Percentiles rank a stretch among this genome's conserved stretches.
phyloP scores from a whole-genome alignment of 2,329 filamentous ascomycete species.

The Sphaerulina vaccinii region DNA sequence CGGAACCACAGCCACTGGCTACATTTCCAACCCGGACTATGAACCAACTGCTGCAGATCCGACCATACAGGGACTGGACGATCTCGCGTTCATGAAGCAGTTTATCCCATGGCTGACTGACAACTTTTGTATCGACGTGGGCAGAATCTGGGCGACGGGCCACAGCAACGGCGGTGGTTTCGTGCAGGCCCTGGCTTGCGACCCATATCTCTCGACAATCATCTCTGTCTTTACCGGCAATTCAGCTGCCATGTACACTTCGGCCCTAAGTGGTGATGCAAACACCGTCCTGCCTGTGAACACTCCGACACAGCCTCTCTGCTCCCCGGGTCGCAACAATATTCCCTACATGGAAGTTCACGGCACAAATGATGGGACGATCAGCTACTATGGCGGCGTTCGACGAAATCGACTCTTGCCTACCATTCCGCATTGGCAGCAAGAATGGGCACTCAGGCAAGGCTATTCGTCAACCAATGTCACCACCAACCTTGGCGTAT shows the following conservation, averaged over 20 bases:
- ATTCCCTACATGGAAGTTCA: slow-evolving; percentile 47
- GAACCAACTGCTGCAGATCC: neutral
- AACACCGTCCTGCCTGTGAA: slow-evolving; percentile 28
- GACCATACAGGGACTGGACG: slow-evolving; percentile 29
- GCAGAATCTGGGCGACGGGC: slow-evolving; percentile 46
- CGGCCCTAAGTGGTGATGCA: slow-evolving; percentile 25
- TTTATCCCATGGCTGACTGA: slow-evolving; percentile 42
- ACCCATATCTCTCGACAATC: slow-evolving; percentile 40
- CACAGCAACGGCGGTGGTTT: slow-evolving; percentile 58
- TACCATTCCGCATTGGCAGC: slow-evolving; percentile 32
- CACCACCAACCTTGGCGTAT: slow-evolving; percentile 26
- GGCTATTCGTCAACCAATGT: slow-evolving; percentile 33
- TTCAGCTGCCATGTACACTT: slow-evolving; percentile 48
- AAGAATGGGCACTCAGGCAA: slow-evolving; percentile 39
- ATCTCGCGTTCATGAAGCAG: slow-evolving; percentile 45
- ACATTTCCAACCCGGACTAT: slow-evolving; percentile 21
- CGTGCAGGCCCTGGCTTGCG: slow-evolving; percentile 48
- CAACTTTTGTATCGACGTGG: slow-evolving; percentile 47
- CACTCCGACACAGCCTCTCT: slow-evolving; percentile 24
- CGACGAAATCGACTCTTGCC: slow-evolving; percentile 19
- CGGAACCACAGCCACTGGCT: no score
- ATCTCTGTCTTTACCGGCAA: slow-evolving; percentile 52
- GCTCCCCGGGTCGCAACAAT: slow-evolving; percentile 24
- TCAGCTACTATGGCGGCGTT: slow-evolving; percentile 39
- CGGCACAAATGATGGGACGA: slow-evolving; percentile 41